A percentile compares a stretch with the other conserved stretches of the same genome.
phyloP scores from a whole-genome alignment of 768 basidiomycete species.

The Antrodiella citrinella region DNA sequence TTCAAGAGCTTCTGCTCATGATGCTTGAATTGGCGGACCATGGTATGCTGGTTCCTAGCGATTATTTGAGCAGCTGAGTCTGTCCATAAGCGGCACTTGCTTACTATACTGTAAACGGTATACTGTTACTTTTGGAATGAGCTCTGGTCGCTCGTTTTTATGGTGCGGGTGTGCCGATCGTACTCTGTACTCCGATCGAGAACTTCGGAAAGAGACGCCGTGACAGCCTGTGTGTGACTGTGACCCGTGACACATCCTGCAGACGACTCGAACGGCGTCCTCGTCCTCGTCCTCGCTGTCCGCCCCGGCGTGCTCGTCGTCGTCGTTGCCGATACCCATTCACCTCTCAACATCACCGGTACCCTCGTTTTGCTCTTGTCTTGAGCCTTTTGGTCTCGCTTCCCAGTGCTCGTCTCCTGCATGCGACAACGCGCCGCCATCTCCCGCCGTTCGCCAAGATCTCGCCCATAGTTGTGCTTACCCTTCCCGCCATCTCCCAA shows the following conservation, averaged over 20 bases:
- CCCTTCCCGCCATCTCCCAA: constrained; percentile 10
- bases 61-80: too few relatives aligned
- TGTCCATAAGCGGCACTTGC: too few relatives aligned
- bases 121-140: too few relatives aligned
- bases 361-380: background rate
- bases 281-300: constrained; percentile 1
- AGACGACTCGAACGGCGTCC: background rate
- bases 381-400: background rate
- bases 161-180: too few relatives aligned
- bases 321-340: background rate
- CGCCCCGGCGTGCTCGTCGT: background rate
- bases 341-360: background rate
- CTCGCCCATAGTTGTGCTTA: background rate
- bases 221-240: too few relatives aligned
- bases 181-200: background rate
- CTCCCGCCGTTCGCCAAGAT: constrained; percentile 7
- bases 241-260: too few relatives aligned
- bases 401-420: constrained; percentile 8
- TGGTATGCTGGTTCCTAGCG: too few relatives aligned
- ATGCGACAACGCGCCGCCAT: constrained; percentile 10
- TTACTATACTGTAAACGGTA: too few relatives aligned
- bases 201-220: background rate
- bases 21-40: constrained; percentile 92
- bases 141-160: too few relatives aligned
- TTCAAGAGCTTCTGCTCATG: constrained; percentile 94